Evolutionary conservation across 2,329 filamentous ascomycete species (phyloP).

Genomic region (Colletotrichum lini): DNA sequence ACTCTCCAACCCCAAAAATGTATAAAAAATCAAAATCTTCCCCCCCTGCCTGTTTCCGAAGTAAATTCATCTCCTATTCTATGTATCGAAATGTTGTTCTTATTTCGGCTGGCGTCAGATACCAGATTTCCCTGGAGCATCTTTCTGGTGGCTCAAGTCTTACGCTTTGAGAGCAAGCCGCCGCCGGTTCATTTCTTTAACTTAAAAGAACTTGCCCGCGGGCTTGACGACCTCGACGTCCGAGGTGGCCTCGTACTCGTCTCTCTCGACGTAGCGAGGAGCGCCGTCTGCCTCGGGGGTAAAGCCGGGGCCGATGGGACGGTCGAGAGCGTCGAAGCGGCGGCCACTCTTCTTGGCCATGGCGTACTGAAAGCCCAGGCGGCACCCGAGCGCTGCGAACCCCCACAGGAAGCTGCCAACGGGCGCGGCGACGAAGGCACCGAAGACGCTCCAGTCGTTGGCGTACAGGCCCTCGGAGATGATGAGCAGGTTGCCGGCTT

Average conservation of each 20-base stretch:
- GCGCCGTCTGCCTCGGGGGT: conserved; percentile 24
- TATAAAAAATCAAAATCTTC: conserved; percentile 20
- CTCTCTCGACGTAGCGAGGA: conserved; percentile 44
- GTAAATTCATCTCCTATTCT: neutral
- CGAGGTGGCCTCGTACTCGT: conserved; percentile 48
- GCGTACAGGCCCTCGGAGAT: conserved; percentile 81
- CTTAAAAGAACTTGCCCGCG: conserved; percentile 69
- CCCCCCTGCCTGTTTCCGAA: neutral
- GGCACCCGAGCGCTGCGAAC: conserved; percentile 71
- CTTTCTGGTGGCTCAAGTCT: neutral
- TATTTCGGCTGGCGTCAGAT: neutral
- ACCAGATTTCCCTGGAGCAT: no score
- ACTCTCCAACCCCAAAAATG: conserved; percentile 20
- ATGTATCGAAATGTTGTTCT: no score
- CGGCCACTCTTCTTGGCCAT: conserved; percentile 70
- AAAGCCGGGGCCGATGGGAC: conserved; percentile 52
- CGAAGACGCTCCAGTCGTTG: conserved; percentile 86
- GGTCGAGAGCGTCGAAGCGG: conserved; percentile 78
- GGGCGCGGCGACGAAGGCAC: conserved; percentile 85
- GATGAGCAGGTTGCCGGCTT: conserved; percentile 78
- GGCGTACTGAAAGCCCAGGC: conserved; percentile 72
- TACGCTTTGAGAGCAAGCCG: no score
- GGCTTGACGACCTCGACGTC: conserved; percentile 55
- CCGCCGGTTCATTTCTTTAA: no score
- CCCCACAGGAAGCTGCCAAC: conserved; percentile 82